Conservation (phyloP, 1,139 yeast genomes). For the Ogataea hybrid region DNA sequence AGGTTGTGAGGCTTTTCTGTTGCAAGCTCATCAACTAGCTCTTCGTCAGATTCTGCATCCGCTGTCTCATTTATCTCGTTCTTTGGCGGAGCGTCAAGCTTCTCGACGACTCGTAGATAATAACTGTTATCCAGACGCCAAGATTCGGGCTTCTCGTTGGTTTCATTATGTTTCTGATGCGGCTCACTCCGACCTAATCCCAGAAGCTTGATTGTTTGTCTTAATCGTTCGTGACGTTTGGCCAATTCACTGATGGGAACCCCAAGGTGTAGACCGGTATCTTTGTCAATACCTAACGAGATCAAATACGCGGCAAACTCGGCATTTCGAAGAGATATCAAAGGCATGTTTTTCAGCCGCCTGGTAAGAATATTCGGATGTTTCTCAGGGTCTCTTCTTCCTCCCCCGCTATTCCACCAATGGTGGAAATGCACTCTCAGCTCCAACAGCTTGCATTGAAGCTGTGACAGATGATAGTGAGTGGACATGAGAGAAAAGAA, state of each 20-base stretch:
- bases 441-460: constrained; percentile 26
- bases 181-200: neutral
- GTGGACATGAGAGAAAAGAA: constrained; percentile 10
- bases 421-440: constrained; percentile 40
- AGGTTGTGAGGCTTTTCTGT: neutral
- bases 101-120: constrained; percentile 15
- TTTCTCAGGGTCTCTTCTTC: constrained; percentile 26
- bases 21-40: neutral
- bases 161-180: neutral
- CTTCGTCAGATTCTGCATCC: constrained; percentile 4
- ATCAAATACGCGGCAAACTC: constrained; percentile 20
- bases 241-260: constrained; percentile 6
- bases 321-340: constrained; percentile 35
- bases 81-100: constrained; percentile 9
- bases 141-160: neutral
- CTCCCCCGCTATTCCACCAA: constrained; percentile 40
- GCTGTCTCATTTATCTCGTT: constrained; percentile 7
- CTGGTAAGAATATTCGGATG: constrained; percentile 42
- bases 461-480: constrained; percentile 16
- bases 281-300: constrained; percentile 12
- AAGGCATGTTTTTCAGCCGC: constrained; percentile 37
- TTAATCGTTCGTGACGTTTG: constrained; percentile 5
- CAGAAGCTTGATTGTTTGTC: neutral
- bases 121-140: constrained; percentile 5
- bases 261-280: constrained; percentile 4